Evolutionary conservation across 192 early-diverging fungal genomes (phyloP).

Genomic region (Thamnidium elegans): DNA sequence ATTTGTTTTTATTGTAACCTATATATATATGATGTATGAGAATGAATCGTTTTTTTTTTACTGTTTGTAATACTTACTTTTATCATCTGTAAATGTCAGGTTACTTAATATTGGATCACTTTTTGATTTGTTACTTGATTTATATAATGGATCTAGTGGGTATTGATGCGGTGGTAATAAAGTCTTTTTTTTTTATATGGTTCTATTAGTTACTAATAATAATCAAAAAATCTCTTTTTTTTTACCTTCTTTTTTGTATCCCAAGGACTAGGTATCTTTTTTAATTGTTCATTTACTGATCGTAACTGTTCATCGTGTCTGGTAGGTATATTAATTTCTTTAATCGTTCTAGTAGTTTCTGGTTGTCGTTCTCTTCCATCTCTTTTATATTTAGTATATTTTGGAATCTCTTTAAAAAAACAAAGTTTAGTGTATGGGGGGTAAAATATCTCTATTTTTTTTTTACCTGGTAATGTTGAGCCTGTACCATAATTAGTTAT

Average conservation of each 20-base stretch:
- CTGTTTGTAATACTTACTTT: too few relatives aligned
- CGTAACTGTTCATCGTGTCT: constrained; percentile 18
- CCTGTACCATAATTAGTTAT: background rate
- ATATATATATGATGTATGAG: too few relatives aligned
- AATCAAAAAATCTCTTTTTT: background rate
- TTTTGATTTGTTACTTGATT: background rate
- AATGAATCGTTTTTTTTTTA: too few relatives aligned
- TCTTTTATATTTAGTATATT: background rate
- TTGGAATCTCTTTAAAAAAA: background rate
- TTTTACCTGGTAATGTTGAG: background rate
- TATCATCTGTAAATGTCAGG: too few relatives aligned
- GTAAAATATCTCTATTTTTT: background rate
- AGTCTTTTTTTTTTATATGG: background rate
- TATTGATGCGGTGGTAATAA: background rate
- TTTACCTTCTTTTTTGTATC: background rate
- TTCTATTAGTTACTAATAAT: too few relatives aligned
- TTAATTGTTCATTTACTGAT: constrained; percentile 22
- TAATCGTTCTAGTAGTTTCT: constrained; percentile 1
- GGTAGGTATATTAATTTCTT: constrained; percentile 19
- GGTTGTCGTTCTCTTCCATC: background rate
- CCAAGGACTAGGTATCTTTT: background rate
- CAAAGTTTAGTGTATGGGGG: background rate
- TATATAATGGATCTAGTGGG: background rate
- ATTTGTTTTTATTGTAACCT: background rate
- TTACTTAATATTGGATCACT: background rate